Evolutionary conservation across 1,139 yeast genomes (phyloP), one percentile per base, ranked within the genome.

Genomic region (Pneumocystis wakefieldiae): DNA sequence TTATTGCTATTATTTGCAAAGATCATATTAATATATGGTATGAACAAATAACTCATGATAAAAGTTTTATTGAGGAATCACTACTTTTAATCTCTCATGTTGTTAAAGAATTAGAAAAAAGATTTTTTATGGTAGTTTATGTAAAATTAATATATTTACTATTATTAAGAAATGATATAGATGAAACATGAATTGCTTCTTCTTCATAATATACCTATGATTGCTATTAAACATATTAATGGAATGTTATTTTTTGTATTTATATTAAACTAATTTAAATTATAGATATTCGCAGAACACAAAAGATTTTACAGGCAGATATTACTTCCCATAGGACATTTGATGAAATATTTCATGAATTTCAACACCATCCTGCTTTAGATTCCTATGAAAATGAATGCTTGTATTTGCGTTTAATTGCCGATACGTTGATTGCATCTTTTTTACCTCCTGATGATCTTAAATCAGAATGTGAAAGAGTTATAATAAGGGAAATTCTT

Each of bases 341-440:
- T 17, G 74, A 72, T 42, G 70, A 69, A 3, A 75, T 75, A 2
- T 76, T 76, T 66, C 74, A 75, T 63, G 67, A 71, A 2, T 59
- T 76, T 6, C 69, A 76, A 73, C 84, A 76, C 70, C 87, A 78
- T 76, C 82, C 74, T 71, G 87, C 79, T 67, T 76, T 76, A 71
- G 70, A 66, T 6, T 62, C 63, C 29, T 59, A 67, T 2, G 71
- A 69, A 5, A 65, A 68, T 32, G 70, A 71, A 67, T 70, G 67
- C 62, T 66, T 72, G 15, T 79, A 77, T 67, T 65, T 76, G 35
- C 71, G 72, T 41, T 65, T 76, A 0, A 62, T 80, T 48, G 69
- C 77, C 0, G 73, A 72, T 41, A 73, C 73, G 0, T 61, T 80
- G 14, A 69, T 77, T 3, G 67, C 69, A 0, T 66, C 71, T n/a